A percentile compares a stretch with the other conserved stretches of the same genome.
phyloP scores from a whole-genome alignment of 2,329 filamentous ascomycete species.

The Macrophomina tecta region DNA sequence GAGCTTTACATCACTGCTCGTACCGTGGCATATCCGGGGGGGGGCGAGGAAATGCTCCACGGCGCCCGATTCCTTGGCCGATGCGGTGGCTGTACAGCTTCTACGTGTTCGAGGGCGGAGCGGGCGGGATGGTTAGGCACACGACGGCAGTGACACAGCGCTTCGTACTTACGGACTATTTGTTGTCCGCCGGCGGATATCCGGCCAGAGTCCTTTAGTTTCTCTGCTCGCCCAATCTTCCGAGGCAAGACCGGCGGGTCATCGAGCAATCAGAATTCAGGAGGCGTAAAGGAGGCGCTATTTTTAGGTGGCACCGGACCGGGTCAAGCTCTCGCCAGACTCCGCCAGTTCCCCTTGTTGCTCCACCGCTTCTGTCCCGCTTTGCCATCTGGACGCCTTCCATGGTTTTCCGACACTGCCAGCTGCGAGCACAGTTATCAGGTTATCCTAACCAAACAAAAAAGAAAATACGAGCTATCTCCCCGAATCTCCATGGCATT shows the following conservation, averaged over 20 bases:
- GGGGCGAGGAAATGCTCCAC: background rate
- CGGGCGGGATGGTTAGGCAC: constrained; percentile 1
- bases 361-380: background rate
- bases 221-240: background rate
- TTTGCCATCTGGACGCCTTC: background rate
- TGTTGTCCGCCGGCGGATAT: background rate
- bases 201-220: background rate
- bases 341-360: background rate
- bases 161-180: background rate
- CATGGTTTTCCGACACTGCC: background rate
- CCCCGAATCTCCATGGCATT: background rate
- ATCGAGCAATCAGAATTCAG: constrained; percentile 1
- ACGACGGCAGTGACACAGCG: constrained; percentile 6
- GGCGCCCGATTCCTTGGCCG: constrained; percentile 1
- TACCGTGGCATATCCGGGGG: background rate
- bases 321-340: constrained; percentile 17
- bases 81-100: constrained; percentile 14
- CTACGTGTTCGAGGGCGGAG: background rate
- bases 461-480: background rate
- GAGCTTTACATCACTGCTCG: constrained; percentile 8
- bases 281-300: constrained; percentile 10
- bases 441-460: background rate
- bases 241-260: background rate
- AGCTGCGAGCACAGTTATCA: background rate
- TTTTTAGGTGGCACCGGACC: constrained; percentile 15